A percentile compares a stretch with the other conserved stretches of the same genome.
Evolutionary conservation across 1,284 basidiomycete species (phyloP).

Genomic region (Trametes hirsuta): DNA sequence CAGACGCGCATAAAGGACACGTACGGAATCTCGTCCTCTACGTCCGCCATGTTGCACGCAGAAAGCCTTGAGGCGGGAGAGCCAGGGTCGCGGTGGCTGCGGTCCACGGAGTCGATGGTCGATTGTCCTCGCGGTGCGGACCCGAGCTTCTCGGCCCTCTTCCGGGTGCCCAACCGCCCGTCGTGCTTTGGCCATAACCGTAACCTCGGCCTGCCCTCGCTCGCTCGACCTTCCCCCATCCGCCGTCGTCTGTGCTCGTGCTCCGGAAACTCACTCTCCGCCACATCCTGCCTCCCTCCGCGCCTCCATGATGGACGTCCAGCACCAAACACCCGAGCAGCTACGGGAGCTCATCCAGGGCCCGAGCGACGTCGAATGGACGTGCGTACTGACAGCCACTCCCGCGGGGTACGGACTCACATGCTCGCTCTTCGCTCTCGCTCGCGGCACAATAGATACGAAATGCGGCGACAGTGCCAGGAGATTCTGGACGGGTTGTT

Average conservation of each 20-base stretch:
- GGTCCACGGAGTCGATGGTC: not conserved
- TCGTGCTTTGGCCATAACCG: slow-evolving; percentile 5
- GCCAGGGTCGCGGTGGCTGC: not conserved
- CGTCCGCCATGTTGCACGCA: slow-evolving; percentile 16
- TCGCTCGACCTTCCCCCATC: not conserved
- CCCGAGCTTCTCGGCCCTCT: slow-evolving; percentile 5
- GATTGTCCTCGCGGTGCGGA: not conserved
- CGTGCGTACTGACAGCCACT: slow-evolving; percentile 42
- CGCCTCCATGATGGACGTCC: slow-evolving; percentile 7
- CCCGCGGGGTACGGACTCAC: too few relatives aligned
- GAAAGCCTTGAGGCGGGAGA: not conserved
- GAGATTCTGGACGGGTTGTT: slow-evolving; percentile 85
- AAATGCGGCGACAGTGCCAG: slow-evolving; percentile 94
- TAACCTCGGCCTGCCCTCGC: not conserved
- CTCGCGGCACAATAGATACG: slow-evolving; percentile 61
- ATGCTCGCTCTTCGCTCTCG: not conserved
- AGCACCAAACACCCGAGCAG: slow-evolving; percentile 47
- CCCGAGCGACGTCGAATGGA: slow-evolving; percentile 79
- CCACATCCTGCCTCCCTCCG: not conserved
- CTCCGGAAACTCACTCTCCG: not conserved
- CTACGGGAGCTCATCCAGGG: slow-evolving; percentile 71
- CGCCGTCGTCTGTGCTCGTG: slow-evolving; percentile 7
- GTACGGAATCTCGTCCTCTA: slow-evolving; percentile 34
- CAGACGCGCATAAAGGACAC: slow-evolving; percentile 17
- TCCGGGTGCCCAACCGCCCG: not conserved